phyloP scores from a whole-genome alignment of 129 eudicot genomes.

The Ambrosia artemisiifolia region DNA sequence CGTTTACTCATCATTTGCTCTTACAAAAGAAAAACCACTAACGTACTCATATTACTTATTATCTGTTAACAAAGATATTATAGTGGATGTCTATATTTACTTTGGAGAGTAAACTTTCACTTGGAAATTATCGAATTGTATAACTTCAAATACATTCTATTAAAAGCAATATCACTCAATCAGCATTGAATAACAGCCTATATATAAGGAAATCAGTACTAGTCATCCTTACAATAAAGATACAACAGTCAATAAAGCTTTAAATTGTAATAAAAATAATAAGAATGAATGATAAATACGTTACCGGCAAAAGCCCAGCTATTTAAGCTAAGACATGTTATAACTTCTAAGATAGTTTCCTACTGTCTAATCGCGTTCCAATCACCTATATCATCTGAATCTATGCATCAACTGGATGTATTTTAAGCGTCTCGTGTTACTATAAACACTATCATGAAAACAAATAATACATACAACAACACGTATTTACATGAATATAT shows the following conservation, averaged over 20 bases:
- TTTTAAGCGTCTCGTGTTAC: background rate
- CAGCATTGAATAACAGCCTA: background rate
- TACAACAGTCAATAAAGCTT: background rate
- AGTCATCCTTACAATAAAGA: background rate
- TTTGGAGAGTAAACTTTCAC: background rate
- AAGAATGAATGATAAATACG: background rate
- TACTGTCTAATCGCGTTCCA: background rate
- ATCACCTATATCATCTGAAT: background rate
- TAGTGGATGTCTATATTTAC: background rate
- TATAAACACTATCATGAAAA: background rate
- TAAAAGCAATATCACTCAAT: background rate
- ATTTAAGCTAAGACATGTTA: background rate
- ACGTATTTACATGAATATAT: background rate
- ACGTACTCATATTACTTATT: background rate
- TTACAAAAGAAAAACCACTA: background rate
- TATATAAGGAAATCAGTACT: background rate
- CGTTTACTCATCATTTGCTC: slow-evolving; percentile 5
- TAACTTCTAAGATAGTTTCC: background rate
- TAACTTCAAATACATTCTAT: too few relatives aligned
- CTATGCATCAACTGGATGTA: background rate
- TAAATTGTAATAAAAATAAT: background rate
- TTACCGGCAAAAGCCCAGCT: background rate
- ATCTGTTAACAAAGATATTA: background rate
- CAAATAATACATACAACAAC: background rate
- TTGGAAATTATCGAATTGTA: background rate